These are phyloP conservation scores for Silene coronaria DNA, from an alignment of 179 eudicot genomes.

Conservation along the genomic window DNA sequence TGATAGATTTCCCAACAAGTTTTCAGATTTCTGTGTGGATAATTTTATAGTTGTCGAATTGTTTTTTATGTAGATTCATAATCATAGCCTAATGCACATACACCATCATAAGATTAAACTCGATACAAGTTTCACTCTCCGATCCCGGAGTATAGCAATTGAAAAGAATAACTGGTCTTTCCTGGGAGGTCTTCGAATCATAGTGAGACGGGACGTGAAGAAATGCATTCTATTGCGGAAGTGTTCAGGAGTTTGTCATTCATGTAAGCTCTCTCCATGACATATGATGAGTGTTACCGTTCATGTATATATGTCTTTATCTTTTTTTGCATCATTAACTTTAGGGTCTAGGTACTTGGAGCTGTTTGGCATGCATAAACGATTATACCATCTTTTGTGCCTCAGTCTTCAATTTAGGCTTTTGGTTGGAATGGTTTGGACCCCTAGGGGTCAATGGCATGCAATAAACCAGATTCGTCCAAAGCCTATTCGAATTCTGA, in stretches of 20 bases:
- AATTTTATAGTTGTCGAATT: neutral
- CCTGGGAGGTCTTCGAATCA: constrained; percentile 36
- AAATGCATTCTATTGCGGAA: constrained; percentile 27
- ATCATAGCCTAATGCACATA: constrained; percentile 19
- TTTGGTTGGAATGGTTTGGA: too few species aligned
- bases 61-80: constrained; percentile 31
- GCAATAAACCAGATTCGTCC: too few species aligned
- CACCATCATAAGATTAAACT: constrained; percentile 19
- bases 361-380: too few species aligned
- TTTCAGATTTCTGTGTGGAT: neutral
- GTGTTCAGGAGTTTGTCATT: constrained; percentile 35
- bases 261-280: constrained; percentile 47
- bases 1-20: neutral
- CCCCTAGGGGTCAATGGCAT: neutral
- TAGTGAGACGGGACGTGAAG: constrained; percentile 25
- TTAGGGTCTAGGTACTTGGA: neutral
- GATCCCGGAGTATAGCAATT: constrained; percentile 29
- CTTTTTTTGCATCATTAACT: neutral
- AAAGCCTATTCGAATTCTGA: too few species aligned
- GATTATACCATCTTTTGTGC: too few species aligned
- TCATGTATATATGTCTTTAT: neutral
- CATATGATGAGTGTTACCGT: neutral
- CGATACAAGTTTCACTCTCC: constrained; percentile 22
- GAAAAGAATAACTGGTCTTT: constrained; percentile 38
- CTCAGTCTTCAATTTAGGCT: too few species aligned